A percentile compares a stretch with the other conserved stretches of the same genome.
Evolutionary conservation across 768 basidiomycete species (phyloP).

Genomic region (Lactarius tabidus): DNA sequence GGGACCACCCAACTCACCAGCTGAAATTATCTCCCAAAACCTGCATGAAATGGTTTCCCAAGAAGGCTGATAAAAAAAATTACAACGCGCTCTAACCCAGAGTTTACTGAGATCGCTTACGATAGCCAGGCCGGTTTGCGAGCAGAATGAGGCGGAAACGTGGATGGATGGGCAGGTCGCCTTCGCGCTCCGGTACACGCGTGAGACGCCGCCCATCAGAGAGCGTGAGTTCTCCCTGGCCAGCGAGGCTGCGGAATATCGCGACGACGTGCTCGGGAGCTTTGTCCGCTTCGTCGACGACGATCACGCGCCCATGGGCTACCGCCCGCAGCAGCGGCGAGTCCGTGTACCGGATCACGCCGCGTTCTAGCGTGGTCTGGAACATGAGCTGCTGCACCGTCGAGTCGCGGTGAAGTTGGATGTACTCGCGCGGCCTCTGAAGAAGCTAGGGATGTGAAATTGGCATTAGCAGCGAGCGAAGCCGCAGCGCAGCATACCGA

Average conservation of each 20-base stretch:
- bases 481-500: not conserved
- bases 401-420: conserved; percentile 66
- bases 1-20: conserved; percentile 26
- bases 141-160: conserved; percentile 60
- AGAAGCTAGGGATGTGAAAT: conserved; percentile 41
- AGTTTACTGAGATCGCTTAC: conserved; percentile 34
- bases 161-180: conserved; percentile 58
- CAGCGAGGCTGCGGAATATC: conserved; percentile 64
- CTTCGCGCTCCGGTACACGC: conserved; percentile 41
- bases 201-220: conserved; percentile 60
- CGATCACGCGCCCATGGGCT: conserved; percentile 55
- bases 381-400: conserved; percentile 71
- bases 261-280: conserved; percentile 71
- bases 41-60: conserved; percentile 70
- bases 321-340: conserved; percentile 66
- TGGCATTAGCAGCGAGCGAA: not conserved
- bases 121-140: conserved; percentile 67
- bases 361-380: conserved; percentile 55
- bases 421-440: conserved; percentile 60
- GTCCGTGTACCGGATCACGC: conserved; percentile 56
- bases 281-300: conserved; percentile 71
- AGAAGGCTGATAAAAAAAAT: conserved; percentile 47
- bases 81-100: not conserved
- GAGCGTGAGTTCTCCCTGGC: conserved; percentile 59
- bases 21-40: conserved; percentile 69